Base-by-base conservation (phyloP, 2,329 filamentous ascomycete species). In the Alternaria conjuncta region DNA sequence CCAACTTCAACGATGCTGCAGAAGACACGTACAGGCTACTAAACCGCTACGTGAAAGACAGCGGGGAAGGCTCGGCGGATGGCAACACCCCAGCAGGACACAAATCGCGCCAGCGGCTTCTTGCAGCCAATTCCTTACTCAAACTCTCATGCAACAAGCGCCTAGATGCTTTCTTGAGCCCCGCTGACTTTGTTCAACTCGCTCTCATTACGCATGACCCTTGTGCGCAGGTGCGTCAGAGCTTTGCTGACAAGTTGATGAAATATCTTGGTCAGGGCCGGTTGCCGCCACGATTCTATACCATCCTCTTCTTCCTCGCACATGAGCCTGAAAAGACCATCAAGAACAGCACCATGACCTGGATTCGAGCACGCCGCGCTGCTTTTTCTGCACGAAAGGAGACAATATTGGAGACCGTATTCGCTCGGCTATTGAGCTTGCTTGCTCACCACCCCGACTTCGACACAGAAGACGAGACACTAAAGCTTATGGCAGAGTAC, bases 401-500 rank as follows among this genome's bases (percentile, higher is more conserved):
- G 30, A 88, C 86, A 10, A 86, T 91, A 8, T 88, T 99, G 83
- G 95, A 98, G 80, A 87, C 89, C 21, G 87, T 91, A 12, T 92
- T 98, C 76, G 89, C 92, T 25, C 89, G 96, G 9, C 86, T 98
- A 32, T 85, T 99, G 56, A 96, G 94, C 53, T 83, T 99, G 46
- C 86, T 99, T 46, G 94, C 95, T 6, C 95, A 98, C 77, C 96
- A 99, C 78, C 94, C 94, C 1, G 96, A 99, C 78, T 97, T 95
- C 70, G 89, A 87, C 28, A 72, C 63, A 4, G 76, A 80, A 6
- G 81, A 89, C 3, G 86, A 88, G 13, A 90, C 94, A 51, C 82
- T 97, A 53, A 85, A 89, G 47, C 93, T 97, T 75, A 94, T 97
- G 78, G 90, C 92, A 6, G 89, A 90, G 71, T 99, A 98, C 78